Evolutionary conservation across 306 rosid genomes (phyloP).

Genomic region (Senna siamea): DNA sequence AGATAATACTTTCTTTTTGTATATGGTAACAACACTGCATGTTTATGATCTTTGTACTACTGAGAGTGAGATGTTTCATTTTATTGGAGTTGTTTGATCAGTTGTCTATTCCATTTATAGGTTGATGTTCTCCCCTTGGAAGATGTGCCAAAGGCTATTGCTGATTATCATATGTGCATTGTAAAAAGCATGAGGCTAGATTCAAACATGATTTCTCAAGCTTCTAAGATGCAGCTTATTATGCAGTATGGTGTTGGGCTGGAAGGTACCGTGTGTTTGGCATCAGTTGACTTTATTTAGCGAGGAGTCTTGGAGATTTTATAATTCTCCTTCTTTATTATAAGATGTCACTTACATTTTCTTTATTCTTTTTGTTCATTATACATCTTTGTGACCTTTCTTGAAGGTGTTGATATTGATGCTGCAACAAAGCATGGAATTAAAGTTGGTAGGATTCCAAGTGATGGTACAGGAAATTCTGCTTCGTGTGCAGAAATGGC

Average conservation of each 20-base stretch:
- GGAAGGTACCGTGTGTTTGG: constrained; percentile 59
- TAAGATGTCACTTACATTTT: constrained; percentile 1
- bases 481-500: constrained; percentile 94
- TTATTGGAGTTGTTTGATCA: not conserved
- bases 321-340: constrained; percentile 15
- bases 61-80: constrained; percentile 2
- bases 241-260: constrained; percentile 93
- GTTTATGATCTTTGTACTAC: not conserved
- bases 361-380: not conserved
- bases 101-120: constrained; percentile 43
- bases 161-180: constrained; percentile 67
- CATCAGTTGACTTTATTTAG: constrained; percentile 21
- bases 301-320: constrained; percentile 16
- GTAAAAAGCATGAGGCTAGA: constrained; percentile 67
- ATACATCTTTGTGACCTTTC: not conserved
- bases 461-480: constrained; percentile 77
- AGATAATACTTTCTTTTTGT: not conserved
- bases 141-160: constrained; percentile 66
- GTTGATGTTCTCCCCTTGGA: constrained; percentile 77
- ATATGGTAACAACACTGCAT: not conserved
- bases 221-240: constrained; percentile 73
- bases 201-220: constrained; percentile 63
- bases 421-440: constrained; percentile 88
- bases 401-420: constrained; percentile 83
- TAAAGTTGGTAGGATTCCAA: constrained; percentile 85